Evolutionary conservation across 2,329 filamentous ascomycete species (phyloP).

Genomic region (Aspergillus sp.): DNA sequence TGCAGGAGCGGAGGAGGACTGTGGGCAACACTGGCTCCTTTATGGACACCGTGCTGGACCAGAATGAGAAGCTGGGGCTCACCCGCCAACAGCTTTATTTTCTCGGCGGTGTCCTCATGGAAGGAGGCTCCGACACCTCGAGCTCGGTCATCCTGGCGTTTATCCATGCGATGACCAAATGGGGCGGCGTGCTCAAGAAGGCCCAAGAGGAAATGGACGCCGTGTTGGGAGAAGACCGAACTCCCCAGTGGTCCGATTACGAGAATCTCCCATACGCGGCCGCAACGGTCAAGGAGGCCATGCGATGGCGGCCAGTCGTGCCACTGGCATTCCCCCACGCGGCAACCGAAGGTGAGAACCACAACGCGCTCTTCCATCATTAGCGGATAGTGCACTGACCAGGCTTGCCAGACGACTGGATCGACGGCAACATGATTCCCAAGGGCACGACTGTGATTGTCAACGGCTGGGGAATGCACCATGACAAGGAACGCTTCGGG

Average conservation of each 20-base stretch:
- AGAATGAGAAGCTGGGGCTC: conserved; percentile 25
- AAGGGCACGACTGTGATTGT: conserved; percentile 37
- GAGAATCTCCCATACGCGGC: conserved; percentile 44
- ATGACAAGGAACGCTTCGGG: conserved; percentile 35
- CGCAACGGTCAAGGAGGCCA: conserved; percentile 47
- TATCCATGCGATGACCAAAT: conserved; percentile 42
- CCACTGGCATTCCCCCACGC: conserved; percentile 46
- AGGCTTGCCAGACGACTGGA: conserved; percentile 28
- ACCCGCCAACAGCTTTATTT: conserved; percentile 34
- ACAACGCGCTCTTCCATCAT: conserved; percentile 1
- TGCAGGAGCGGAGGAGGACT: conserved; percentile 25
- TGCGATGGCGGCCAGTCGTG: conserved; percentile 48
- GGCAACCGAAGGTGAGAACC: conserved; percentile 17
- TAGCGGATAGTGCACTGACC: conserved; percentile 6
- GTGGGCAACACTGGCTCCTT: conserved; percentile 21
- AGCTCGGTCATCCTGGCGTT: conserved; percentile 35
- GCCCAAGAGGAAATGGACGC: conserved; percentile 42
- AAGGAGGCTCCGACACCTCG: conserved; percentile 38
- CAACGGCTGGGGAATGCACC: conserved; percentile 39
- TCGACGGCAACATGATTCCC: conserved; percentile 39
- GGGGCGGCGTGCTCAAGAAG: conserved; percentile 37
- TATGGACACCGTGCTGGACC: conserved; percentile 34
- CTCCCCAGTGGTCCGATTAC: conserved; percentile 42
- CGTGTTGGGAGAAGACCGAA: conserved; percentile 40
- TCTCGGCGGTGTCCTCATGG: conserved; percentile 30